These are phyloP conservation scores for Pelargonium myrrhifolium DNA, from an alignment of 441 rosid species.

Conservation along the genomic window DNA sequence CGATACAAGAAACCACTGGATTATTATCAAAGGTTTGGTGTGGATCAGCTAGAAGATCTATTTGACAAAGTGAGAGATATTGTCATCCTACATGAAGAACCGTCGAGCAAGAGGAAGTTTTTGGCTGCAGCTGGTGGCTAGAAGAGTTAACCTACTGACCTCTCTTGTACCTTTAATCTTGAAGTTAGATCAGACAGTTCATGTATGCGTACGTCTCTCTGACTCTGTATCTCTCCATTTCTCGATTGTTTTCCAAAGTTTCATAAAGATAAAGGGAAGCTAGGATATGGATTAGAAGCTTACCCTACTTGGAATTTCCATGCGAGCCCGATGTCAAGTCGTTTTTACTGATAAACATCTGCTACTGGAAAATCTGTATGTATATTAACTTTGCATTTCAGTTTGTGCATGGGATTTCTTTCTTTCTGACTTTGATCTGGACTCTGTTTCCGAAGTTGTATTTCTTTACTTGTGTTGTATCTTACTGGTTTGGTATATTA, in stretches of 20 bases:
- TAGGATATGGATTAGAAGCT: conserved; percentile 30
- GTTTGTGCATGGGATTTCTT: neutral
- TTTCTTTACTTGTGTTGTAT: neutral
- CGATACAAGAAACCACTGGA: conserved; percentile 66
- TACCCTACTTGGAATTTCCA: conserved; percentile 26
- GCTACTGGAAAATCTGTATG: conserved; percentile 21
- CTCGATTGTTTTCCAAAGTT: conserved; percentile 2
- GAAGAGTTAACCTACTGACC: conserved; percentile 14
- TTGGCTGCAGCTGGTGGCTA: conserved; percentile 45
- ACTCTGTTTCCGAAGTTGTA: neutral
- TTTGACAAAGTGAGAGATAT: conserved; percentile 59
- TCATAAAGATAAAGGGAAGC: conserved; percentile 20
- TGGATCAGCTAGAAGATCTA: conserved; percentile 66
- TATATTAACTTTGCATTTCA: conserved; percentile 7
- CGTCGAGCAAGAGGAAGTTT: conserved; percentile 53
- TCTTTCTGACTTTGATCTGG: neutral
- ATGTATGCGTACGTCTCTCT: conserved; percentile 17
- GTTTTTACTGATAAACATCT: conserved; percentile 19
- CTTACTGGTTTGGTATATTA: neutral
- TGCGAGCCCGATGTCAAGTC: conserved; percentile 22
- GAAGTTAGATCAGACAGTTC: conserved; percentile 13
- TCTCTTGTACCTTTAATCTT: conserved; percentile 13
- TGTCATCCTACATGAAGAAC: conserved; percentile 63
- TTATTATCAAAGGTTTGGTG: conserved; percentile 48
- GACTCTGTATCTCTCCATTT: neutral